phyloP scores from a whole-genome alignment of 2,329 filamentous ascomycete genomes.

The Cladosporium velox region DNA sequence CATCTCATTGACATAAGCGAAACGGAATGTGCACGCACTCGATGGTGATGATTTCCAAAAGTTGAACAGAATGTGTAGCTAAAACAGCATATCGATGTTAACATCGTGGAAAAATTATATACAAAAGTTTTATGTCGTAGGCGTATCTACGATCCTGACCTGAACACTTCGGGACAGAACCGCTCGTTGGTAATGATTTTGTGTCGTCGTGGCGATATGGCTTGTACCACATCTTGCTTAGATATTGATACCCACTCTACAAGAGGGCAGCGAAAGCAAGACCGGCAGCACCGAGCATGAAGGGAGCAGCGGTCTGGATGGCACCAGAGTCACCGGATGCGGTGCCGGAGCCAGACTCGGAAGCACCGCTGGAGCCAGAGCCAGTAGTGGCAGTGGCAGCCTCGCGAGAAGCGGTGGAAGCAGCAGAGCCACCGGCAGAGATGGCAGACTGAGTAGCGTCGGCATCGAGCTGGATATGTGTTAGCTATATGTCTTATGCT shows the following conservation, averaged over 20 bases:
- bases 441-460: slow-evolving; percentile 5
- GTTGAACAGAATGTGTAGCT: no score
- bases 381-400: slow-evolving; percentile 2
- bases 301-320: slow-evolving; percentile 15
- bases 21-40: no score
- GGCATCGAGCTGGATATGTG: slow-evolving; percentile 1
- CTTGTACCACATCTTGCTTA: neutral
- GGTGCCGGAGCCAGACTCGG: neutral
- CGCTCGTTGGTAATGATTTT: neutral
- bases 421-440: slow-evolving; percentile 13
- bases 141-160: slow-evolving; percentile 11
- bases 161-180: slow-evolving; percentile 14
- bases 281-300: slow-evolving; percentile 18
- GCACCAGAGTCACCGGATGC: slow-evolving; percentile 15
- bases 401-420: slow-evolving; percentile 9
- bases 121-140: neutral
- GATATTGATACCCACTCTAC: neutral
- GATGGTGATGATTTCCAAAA: no score
- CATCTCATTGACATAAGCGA: no score
- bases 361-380: neutral
- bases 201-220: neutral
- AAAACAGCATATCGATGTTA: no score
- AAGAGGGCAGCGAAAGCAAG: slow-evolving; percentile 18
- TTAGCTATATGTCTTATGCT: neutral
- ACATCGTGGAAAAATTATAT: neutral